Percentiles rank a stretch among this genome's conserved stretches.
Evolutionary conservation across 768 basidiomycete genomes (phyloP).

Genomic region (Tricholoma bakamatsutake): DNA sequence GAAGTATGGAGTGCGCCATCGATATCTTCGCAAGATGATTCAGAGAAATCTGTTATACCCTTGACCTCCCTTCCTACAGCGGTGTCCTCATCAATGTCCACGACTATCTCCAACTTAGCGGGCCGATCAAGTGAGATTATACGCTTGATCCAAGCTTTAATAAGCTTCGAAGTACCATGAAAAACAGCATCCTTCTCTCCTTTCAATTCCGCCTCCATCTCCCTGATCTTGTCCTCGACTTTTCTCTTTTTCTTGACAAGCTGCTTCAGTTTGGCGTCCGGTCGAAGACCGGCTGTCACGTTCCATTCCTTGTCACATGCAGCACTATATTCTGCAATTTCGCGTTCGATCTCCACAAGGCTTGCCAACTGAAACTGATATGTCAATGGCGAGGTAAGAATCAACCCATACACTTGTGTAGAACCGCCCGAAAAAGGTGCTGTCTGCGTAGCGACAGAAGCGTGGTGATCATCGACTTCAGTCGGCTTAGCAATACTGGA

Average conservation of each 20-base stretch:
- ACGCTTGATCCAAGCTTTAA: conserved; percentile 60
- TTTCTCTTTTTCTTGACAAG: conserved; percentile 38
- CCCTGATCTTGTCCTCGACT: conserved; percentile 28
- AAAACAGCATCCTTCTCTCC: conserved; percentile 17
- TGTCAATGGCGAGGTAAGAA: conserved; percentile 28
- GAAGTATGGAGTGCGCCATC: conserved; percentile 37
- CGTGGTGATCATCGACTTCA: conserved; percentile 11
- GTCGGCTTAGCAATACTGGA: conserved; percentile 11
- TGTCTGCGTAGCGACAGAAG: conserved; percentile 26
- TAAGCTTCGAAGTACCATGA: conserved; percentile 43
- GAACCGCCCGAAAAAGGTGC: no score
- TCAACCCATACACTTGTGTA: conserved; percentile 16
- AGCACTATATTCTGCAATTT: conserved; percentile 19
- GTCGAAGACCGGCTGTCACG: conserved; percentile 11
- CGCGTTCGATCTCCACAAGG: conserved; percentile 24
- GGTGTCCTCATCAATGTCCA: conserved; percentile 33
- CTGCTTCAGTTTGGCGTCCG: conserved; percentile 35
- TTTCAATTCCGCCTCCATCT: conserved; percentile 20
- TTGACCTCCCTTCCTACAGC: conserved; percentile 36
- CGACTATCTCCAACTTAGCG: conserved; percentile 30
- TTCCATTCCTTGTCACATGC: conserved; percentile 11
- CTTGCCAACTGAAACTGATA: conserved; percentile 24
- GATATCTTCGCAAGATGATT: conserved; percentile 19
- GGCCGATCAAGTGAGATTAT: conserved; percentile 42
- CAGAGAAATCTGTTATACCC: conserved; percentile 1